phyloP scores from a whole-genome alignment of 1,284 basidiomycete genomes.

The Mycena sp. region DNA sequence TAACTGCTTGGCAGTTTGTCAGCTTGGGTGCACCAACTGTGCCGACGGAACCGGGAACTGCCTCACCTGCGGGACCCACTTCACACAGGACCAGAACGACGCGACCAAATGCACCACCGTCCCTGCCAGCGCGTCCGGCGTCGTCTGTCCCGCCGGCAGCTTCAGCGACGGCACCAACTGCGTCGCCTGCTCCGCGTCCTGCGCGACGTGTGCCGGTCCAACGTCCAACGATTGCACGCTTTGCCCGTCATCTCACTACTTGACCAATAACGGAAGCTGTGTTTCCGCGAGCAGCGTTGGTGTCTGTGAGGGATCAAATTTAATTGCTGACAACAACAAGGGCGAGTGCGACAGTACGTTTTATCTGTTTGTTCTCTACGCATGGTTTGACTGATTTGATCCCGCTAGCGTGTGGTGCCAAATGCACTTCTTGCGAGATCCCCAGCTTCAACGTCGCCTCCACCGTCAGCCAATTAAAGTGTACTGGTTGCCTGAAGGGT shows the following conservation, averaged over 20 bases:
- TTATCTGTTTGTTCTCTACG: background rate
- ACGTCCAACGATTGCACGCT: slow-evolving; percentile 76
- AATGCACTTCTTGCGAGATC: slow-evolving; percentile 81
- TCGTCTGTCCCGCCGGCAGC: slow-evolving; percentile 68
- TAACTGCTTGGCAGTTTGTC: slow-evolving; percentile 61
- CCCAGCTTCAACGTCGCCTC: slow-evolving; percentile 75
- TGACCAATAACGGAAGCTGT: slow-evolving; percentile 68
- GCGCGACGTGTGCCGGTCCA: slow-evolving; percentile 74
- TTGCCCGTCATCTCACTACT: slow-evolving; percentile 67
- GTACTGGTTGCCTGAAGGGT: slow-evolving; percentile 80
- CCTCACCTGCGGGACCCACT: slow-evolving; percentile 72
- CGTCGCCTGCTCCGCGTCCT: slow-evolving; percentile 67
- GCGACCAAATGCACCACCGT: slow-evolving; percentile 69
- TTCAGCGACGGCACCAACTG: slow-evolving; percentile 70
- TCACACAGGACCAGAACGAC: slow-evolving; percentile 73
- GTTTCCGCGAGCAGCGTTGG: slow-evolving; percentile 72
- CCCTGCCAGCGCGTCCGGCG: slow-evolving; percentile 60
- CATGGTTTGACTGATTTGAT: slow-evolving; percentile 14
- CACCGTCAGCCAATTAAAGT: slow-evolving; percentile 71
- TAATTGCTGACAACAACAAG: slow-evolving; percentile 85
- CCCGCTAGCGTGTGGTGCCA: slow-evolving; percentile 72
- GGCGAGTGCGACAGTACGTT: slow-evolving; percentile 79
- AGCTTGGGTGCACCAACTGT: slow-evolving; percentile 76
- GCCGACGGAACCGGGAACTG: slow-evolving; percentile 73
- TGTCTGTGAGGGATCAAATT: slow-evolving; percentile 72